phyloP scores from a whole-genome alignment of 208 protist genomes.

The Trypanosoma mega region DNA sequence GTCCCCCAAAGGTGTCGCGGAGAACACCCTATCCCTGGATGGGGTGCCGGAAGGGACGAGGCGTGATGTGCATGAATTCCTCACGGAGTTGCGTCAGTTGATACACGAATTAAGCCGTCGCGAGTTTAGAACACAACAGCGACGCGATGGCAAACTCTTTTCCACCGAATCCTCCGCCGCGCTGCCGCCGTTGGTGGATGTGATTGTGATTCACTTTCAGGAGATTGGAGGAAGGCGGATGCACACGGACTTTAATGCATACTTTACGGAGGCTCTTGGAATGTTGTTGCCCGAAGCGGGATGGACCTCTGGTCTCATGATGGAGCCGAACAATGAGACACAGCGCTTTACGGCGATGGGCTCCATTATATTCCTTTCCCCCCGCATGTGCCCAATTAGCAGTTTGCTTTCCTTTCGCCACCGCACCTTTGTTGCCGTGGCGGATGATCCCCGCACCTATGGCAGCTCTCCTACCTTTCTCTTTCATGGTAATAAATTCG shows the following conservation, averaged over 20 bases:
- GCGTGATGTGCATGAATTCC: slow-evolving; percentile 35
- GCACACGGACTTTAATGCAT: slow-evolving; percentile 52
- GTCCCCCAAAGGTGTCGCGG: not conserved
- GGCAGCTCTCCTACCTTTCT: slow-evolving; percentile 43
- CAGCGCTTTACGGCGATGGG: slow-evolving; percentile 66
- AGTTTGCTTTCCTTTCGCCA: slow-evolving; percentile 78
- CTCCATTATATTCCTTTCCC: slow-evolving; percentile 71
- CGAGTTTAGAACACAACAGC: slow-evolving; percentile 19
- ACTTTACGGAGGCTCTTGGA: slow-evolving; percentile 43
- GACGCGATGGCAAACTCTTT: not conserved
- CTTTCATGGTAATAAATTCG: slow-evolving; percentile 65
- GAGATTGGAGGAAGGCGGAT: slow-evolving; percentile 76
- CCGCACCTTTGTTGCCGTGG: slow-evolving; percentile 70
- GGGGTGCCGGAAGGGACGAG: slow-evolving; percentile 16
- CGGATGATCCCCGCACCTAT: slow-evolving; percentile 76
- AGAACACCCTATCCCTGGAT: not conserved
- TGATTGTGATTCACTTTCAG: slow-evolving; percentile 85
- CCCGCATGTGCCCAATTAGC: slow-evolving; percentile 62
- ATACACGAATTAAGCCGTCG: slow-evolving; percentile 44
- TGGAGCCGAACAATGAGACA: slow-evolving; percentile 40
- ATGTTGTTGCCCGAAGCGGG: slow-evolving; percentile 64
- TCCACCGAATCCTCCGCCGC: slow-evolving; percentile 1
- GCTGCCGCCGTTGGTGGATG: slow-evolving; percentile 53
- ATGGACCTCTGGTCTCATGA: slow-evolving; percentile 76
- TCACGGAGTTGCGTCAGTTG: slow-evolving; percentile 59